Conservation (phyloP, 2,329 filamentous ascomycete genomes). For the Diaporthe australafricana region DNA sequence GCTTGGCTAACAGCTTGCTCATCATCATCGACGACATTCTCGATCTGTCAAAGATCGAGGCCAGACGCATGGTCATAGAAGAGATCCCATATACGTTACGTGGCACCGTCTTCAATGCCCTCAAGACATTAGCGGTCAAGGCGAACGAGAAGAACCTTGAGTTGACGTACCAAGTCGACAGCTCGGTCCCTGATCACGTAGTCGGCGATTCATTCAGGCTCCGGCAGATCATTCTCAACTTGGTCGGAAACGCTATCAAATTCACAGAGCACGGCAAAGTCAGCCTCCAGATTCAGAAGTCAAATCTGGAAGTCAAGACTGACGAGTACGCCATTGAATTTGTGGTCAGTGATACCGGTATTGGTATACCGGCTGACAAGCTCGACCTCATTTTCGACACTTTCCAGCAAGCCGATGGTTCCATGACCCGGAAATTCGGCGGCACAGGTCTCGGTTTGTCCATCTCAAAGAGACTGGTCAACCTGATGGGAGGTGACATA, state of each 20-base stretch:
- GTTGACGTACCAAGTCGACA: conserved; percentile 93
- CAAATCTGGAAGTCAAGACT: conserved; percentile 71
- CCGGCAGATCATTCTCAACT: conserved; percentile 94
- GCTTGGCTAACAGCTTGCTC: conserved; percentile 92
- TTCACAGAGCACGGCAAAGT: conserved; percentile 98
- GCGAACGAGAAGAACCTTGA: conserved; percentile 96
- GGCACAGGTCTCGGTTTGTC: conserved; percentile 94
- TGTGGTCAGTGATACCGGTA: conserved; percentile 94
- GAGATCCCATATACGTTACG: conserved; percentile 96
- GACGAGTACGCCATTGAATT: conserved; percentile 96
- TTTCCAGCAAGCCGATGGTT: conserved; percentile 98
- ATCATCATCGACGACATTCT: conserved; percentile 94
- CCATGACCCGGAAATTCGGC: conserved; percentile 95
- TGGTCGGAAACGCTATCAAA: conserved; percentile 98
- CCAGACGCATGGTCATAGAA: conserved; percentile 97
- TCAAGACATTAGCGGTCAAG: conserved; percentile 97
- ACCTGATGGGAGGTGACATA: conserved; percentile 94
- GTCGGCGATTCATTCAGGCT: conserved; percentile 97
- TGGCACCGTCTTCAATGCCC: conserved; percentile 94
- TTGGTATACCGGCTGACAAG: conserved; percentile 95
- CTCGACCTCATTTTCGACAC: conserved; percentile 98
- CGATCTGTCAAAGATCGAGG: conserved; percentile 86
- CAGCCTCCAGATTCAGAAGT: conserved; percentile 86
- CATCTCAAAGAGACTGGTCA: conserved; percentile 94
- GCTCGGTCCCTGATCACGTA: conserved; percentile 92